Evolutionary conservation across 78 protist genomes (phyloP), one percentile per base, ranked within the genome.

Genomic region (Tieghemostelium lacteum): DNA sequence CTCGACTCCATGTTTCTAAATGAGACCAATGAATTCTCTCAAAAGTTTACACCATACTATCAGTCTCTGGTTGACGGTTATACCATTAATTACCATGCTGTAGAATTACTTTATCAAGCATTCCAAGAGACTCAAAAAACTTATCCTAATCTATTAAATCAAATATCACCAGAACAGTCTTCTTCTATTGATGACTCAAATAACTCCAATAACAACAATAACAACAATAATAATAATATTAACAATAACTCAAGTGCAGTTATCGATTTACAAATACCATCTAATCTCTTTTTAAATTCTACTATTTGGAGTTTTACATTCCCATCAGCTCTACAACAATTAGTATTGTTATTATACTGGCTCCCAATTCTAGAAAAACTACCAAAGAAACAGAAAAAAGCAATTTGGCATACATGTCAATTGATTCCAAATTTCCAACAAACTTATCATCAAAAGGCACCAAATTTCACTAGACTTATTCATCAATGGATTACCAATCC

Each of bases 301-400:
- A 40, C 88, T 14, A 24, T 78, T 20, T 78, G 89, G 89, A 74
- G 67, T 39, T 69, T 19, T 36, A 8, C 60, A 20, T 58, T 57
- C 26, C 66, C 75, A 24, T n/a, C 89, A 26, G 42, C 63, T 0
- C 34, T 83, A 5, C 89, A 83, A 58, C 89, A 83, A 58, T 57
- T 83, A 36, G 62, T 54, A 26, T 40, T 37, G 3, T 24, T 83
- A 4, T 3, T 6, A 2, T 54, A 28, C 19, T 83, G 89, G 89
- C 26, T 45, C 37, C 89, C 89, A 34, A 45, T 40, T 6, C 64
- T 83, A 3, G 75, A 58, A 12, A 55, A 55, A 14, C 40, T 83
- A 24, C 36, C 71, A 36, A 57, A 72, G 22, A 31, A 50, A 34
- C 77, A 37, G 22, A 66, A 55, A 6, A 83, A 83, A 40, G 33